Evolutionary conservation across 2,329 filamentous ascomycete genomes (phyloP).

Genomic region (Phaeophleospora eucalypticola): DNA sequence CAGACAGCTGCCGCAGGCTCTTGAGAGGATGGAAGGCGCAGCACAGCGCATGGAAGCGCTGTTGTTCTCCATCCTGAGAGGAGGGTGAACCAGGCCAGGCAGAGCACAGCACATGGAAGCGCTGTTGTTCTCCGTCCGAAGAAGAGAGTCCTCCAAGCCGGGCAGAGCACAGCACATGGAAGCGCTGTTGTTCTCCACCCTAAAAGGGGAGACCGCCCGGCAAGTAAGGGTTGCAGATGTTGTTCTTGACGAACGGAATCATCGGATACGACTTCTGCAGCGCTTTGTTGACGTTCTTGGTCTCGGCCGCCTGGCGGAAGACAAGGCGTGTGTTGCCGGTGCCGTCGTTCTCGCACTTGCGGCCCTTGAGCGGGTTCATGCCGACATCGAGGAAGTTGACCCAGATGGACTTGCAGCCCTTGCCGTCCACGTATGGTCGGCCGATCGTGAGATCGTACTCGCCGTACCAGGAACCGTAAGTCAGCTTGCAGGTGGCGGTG

Average conservation of each 20-base stretch:
- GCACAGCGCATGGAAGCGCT: no score
- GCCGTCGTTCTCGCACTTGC: slow-evolving; percentile 7
- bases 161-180: no score
- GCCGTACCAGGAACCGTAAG: slow-evolving; percentile 1
- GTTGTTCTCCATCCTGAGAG: no score
- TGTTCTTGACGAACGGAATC: slow-evolving; percentile 2
- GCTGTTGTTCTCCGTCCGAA: no score
- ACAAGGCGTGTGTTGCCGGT: slow-evolving; percentile 1
- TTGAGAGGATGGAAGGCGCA: no score
- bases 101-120: no score
- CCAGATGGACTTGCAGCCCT: slow-evolving; percentile 4
- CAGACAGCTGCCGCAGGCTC: no score
- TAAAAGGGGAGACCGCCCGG: no score
- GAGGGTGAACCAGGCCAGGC: no score
- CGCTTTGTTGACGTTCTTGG: slow-evolving; percentile 3
- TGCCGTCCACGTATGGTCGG: slow-evolving; percentile 2
- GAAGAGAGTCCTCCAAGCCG: no score
- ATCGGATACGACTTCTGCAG: slow-evolving; percentile 6
- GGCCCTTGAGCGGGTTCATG: background rate
- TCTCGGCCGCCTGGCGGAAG: slow-evolving; percentile 2
- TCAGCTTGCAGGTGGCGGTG: slow-evolving; percentile 2
- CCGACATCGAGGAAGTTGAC: background rate
- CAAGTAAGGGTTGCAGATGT: slow-evolving; percentile 7
- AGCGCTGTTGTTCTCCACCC: background rate
- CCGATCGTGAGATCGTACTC: slow-evolving; percentile 5